Conservation (phyloP, 2,329 filamentous ascomycete genomes). For the Penicillium sp. region DNA sequence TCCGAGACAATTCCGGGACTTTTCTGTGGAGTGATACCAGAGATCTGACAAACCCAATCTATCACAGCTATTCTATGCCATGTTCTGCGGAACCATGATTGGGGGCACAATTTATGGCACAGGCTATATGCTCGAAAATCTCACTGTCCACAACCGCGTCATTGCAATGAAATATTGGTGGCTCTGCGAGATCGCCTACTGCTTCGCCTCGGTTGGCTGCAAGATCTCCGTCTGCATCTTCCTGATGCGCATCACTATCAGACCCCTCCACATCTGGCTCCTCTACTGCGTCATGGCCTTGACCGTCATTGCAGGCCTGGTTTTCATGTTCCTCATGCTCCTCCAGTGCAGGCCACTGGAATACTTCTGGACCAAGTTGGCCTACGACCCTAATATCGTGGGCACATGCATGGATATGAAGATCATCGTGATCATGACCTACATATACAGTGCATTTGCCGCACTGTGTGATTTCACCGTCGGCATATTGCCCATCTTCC, state of each 20-base stretch:
- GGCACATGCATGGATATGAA: constrained; percentile 37
- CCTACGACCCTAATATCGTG: constrained; percentile 22
- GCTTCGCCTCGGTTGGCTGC: constrained; percentile 39
- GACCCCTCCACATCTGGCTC: constrained; percentile 39
- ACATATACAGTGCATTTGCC: constrained; percentile 28
- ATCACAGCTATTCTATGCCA: constrained; percentile 19
- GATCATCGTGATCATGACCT: constrained; percentile 29
- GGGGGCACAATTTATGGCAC: constrained; percentile 26
- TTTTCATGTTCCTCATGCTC: constrained; percentile 47
- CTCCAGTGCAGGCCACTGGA: constrained; percentile 46
- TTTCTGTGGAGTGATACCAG: neutral
- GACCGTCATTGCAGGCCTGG: constrained; percentile 39
- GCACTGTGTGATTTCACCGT: constrained; percentile 45
- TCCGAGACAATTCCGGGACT: neutral
- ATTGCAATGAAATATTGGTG: constrained; percentile 39
- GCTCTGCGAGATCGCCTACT: constrained; percentile 47
- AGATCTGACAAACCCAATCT: neutral
- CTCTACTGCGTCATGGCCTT: constrained; percentile 41
- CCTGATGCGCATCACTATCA: constrained; percentile 45
- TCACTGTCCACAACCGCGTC: constrained; percentile 15
- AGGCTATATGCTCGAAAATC: constrained; percentile 15
- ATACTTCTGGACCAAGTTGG: constrained; percentile 42
- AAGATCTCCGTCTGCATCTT: constrained; percentile 48
- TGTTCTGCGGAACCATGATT: constrained; percentile 27
- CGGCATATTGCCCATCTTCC: constrained; percentile 45